A percentile compares a stretch with the other conserved stretches of the same genome.
Conservation (phyloP, 345 rosid genomes). For the Carallia brachiata region DNA sequence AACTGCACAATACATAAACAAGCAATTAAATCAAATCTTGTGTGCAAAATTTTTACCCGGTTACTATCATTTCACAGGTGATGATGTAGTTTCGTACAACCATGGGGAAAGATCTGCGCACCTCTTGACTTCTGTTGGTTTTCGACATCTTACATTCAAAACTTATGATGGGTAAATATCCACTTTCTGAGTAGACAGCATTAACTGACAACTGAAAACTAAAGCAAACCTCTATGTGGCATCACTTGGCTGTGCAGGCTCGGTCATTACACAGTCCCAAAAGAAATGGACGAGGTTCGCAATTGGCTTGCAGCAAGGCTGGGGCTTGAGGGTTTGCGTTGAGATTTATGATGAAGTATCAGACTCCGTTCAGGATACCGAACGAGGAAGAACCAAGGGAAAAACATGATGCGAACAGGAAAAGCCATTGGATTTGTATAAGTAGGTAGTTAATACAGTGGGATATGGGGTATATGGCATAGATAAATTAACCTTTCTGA, state of each 20-base stretch:
- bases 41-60: neutral
- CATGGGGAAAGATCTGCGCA: slow-evolving; percentile 70
- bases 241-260: slow-evolving; percentile 48
- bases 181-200: neutral
- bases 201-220: neutral
- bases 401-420: slow-evolving; percentile 18
- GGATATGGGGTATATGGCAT: slow-evolving; percentile 36
- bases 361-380: slow-evolving; percentile 16
- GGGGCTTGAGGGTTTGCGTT: slow-evolving; percentile 65
- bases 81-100: slow-evolving; percentile 70
- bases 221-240: neutral
- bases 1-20: neutral
- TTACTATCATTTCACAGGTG: slow-evolving; percentile 43
- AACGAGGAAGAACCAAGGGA: slow-evolving; percentile 18
- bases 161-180: slow-evolving; percentile 65
- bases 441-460: slow-evolving; percentile 20
- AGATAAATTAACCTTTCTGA: slow-evolving; percentile 30
- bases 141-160: slow-evolving; percentile 64
- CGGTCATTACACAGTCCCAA: slow-evolving; percentile 82
- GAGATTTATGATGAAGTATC: slow-evolving; percentile 12
- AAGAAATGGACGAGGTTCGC: slow-evolving; percentile 80
- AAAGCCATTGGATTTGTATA: slow-evolving; percentile 8
- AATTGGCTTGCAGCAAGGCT: slow-evolving; percentile 70
- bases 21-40: neutral
- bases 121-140: slow-evolving; percentile 54